Conservation (phyloP, 2,329 filamentous ascomycete species). For the Arthrobotrys megalospora region DNA sequence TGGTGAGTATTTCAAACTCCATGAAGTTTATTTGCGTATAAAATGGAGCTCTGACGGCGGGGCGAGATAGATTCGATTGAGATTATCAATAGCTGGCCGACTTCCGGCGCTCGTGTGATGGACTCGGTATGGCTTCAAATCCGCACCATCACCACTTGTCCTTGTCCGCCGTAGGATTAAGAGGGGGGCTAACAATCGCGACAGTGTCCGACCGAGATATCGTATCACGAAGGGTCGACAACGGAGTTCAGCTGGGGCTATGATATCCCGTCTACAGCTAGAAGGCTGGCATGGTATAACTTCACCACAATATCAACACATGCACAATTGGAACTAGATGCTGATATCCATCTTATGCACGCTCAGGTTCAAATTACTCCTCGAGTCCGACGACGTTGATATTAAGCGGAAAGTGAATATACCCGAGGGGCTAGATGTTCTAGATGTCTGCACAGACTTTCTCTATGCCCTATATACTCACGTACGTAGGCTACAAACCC, state of each 20-base stretch:
- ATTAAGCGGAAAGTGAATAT: conserved; percentile 60
- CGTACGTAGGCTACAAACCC: conserved; percentile 25
- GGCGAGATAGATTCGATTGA: conserved; percentile 56
- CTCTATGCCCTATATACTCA: conserved; percentile 61
- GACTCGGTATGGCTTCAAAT: conserved; percentile 53
- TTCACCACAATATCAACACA: conserved; percentile 44
- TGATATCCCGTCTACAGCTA: conserved; percentile 61
- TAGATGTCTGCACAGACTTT: conserved; percentile 62
- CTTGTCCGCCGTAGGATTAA: not conserved
- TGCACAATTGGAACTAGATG: conserved; percentile 14
- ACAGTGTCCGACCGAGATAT: conserved; percentile 62
- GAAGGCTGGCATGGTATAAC: conserved; percentile 61
- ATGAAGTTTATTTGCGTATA: no score
- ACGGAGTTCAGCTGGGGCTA: conserved; percentile 62
- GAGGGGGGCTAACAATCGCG: conserved; percentile 15
- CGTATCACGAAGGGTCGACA: conserved; percentile 62
- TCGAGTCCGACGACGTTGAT: conserved; percentile 60
- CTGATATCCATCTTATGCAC: not conserved
- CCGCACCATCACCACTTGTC: not conserved
- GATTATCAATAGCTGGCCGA: conserved; percentile 62
- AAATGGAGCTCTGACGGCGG: conserved; percentile 5
- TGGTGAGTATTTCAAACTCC: conserved; percentile 28
- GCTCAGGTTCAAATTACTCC: conserved; percentile 61
- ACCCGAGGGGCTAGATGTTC: conserved; percentile 59
- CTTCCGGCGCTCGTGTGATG: conserved; percentile 60